These are phyloP conservation scores for Penicillium brevicompactum DNA, from an alignment of 2,329 filamentous ascomycete genomes.

Conservation along the genomic window DNA sequence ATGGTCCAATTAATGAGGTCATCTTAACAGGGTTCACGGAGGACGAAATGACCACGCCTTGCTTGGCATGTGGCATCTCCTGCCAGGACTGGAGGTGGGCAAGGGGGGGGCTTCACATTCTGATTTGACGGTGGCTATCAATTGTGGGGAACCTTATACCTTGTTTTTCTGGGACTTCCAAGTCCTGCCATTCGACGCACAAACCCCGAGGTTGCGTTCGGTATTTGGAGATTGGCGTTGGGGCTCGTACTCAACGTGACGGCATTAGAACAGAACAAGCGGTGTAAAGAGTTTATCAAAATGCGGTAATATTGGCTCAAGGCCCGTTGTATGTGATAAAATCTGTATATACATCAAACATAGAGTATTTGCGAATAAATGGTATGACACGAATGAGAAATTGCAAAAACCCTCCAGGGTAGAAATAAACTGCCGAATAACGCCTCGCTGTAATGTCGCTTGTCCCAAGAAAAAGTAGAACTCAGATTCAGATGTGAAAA, in stretches of 20 bases:
- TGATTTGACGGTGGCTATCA: neutral
- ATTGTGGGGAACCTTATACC: neutral
- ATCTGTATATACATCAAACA: conserved; percentile 1
- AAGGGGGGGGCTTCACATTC: neutral
- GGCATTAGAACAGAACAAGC: neutral
- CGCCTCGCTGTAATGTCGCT: conserved; percentile 6
- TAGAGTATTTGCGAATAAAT: neutral
- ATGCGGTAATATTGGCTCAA: neutral
- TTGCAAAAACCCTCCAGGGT: neutral
- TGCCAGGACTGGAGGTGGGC: neutral
- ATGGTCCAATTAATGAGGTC: neutral
- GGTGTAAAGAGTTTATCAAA: neutral
- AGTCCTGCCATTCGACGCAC: neutral
- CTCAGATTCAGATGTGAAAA: neutral
- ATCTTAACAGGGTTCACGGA: neutral
- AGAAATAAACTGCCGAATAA: neutral
- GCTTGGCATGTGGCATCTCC: neutral
- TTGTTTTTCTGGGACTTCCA: neutral
- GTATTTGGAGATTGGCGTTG: neutral
- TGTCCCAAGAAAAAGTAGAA: neutral
- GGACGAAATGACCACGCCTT: neutral
- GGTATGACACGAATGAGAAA: neutral
- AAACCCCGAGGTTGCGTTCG: neutral
- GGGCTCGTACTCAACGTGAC: neutral
- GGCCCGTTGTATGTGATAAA: neutral